Conservation (phyloP, 495 filamentous ascomycete genomes). For the Podospora comata region DNA sequence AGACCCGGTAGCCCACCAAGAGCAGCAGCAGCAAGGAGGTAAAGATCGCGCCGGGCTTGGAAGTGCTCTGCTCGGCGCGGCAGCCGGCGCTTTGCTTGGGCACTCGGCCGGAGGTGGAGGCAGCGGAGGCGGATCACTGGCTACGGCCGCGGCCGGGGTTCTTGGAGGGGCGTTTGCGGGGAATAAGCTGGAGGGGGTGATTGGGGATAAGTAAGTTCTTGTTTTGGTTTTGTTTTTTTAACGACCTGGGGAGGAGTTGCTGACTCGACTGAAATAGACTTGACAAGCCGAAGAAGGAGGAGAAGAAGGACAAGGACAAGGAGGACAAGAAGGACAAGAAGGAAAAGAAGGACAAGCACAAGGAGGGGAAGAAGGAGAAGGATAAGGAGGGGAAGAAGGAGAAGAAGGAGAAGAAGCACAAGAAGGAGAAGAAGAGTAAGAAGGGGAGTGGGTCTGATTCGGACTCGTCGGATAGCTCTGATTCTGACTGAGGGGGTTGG, state of each 20-base stretch:
- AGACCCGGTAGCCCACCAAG: neutral
- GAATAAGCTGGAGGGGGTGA: neutral
- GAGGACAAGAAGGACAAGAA: slow-evolving; percentile 46
- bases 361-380: slow-evolving; percentile 52
- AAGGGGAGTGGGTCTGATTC: slow-evolving; percentile 30
- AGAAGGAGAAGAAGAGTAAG: slow-evolving; percentile 88
- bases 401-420: slow-evolving; percentile 88
- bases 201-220: neutral
- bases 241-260: too few species aligned
- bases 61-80: neutral
- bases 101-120: neutral
- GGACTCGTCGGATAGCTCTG: neutral
- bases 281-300: neutral
- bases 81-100: neutral
- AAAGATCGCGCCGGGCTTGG: neutral
- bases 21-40: neutral
- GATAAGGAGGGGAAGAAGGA: slow-evolving; percentile 72
- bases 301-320: slow-evolving; percentile 34
- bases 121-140: neutral
- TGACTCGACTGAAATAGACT: neutral
- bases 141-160: neutral
- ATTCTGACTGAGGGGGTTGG: neutral
- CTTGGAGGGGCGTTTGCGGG: neutral
- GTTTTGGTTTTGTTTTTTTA: too few species aligned
- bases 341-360: slow-evolving; percentile 34